Base-by-base conservation (phyloP, 2,329 filamentous ascomycete genomes). In the Alternaria triticimaculans region DNA sequence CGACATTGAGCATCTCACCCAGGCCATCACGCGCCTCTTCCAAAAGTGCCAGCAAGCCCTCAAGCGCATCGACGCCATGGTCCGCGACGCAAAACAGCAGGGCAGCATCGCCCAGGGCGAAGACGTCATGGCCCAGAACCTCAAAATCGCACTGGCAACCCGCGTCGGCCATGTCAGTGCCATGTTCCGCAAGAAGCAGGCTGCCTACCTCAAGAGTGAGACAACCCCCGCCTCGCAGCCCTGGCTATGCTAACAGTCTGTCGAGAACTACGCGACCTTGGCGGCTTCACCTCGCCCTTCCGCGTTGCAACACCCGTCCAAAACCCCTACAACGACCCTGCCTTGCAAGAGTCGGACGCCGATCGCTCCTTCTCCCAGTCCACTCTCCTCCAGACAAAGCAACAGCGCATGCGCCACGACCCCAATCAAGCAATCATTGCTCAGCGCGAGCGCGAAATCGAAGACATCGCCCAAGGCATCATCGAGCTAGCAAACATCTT, bases 401-500 rank as follows among this genome's bases (percentile, higher is more conserved):
- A 92, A 80, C 85, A 79, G 55, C 79, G 81, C 74, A 87, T 87
- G 69, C 86, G 88, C 60, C 82, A 92, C 28, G 88, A 90, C 62
- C 91, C 90, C 62, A 83, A 84, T 46, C 95, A 98, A 77, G 86
- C 90, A 3, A 89, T 89, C 41, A 98, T 99, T 72, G 88, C 90
- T 65, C 96, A 98, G 79, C 92, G 96, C 67, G 96, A 99, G 81
- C 90, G 92, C 44, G 96, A 98, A 80, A 99, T 99, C 74, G 96
- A 97, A 76, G 94, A 97, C 72, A 99, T 99, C 67, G 96, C 96
- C 3, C 94, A 97, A 78, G 95, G 96, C 62, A 98, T 99, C 80
- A 98, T 99, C 75, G 95, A 98, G 78, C 85, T 99, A 8, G 93
- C 95, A 5, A 96, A 97, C 78, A 93, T 99, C 55, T 99, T 99